Percentiles rank a stretch among this genome's conserved stretches.
Conservation (phyloP, 2,329 filamentous ascomycete species). For the Colletotrichum tamarilloi region DNA sequence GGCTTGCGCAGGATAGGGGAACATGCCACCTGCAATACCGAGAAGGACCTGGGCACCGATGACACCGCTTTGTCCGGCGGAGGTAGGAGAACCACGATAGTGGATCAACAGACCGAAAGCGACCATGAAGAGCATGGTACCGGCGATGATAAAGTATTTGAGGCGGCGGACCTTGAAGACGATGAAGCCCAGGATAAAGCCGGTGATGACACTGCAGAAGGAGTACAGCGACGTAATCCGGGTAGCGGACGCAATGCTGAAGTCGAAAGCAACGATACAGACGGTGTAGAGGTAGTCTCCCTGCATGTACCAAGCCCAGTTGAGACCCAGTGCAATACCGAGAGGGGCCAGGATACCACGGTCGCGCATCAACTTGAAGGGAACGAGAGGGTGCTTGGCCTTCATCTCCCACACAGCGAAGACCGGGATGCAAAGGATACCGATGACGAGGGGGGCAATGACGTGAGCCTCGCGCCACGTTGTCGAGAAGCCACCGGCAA, state of each 20-base stretch:
- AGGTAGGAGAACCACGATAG: slow-evolving; percentile 64
- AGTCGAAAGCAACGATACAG: slow-evolving; percentile 70
- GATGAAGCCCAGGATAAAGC: slow-evolving; percentile 65
- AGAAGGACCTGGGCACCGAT: slow-evolving; percentile 72
- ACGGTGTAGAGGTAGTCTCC: slow-evolving; percentile 74
- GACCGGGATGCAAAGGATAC: slow-evolving; percentile 59
- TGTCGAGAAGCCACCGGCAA: slow-evolving; percentile 54
- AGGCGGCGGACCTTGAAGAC: slow-evolving; percentile 68
- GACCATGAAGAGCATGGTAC: slow-evolving; percentile 71
- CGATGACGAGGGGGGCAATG: slow-evolving; percentile 57
- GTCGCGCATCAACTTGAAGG: slow-evolving; percentile 70
- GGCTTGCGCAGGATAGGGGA: slow-evolving; percentile 62
- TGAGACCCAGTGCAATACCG: slow-evolving; percentile 66
- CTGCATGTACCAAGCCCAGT: slow-evolving; percentile 72
- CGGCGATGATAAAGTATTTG: slow-evolving; percentile 72
- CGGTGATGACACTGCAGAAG: slow-evolving; percentile 67
- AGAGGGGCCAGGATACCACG: slow-evolving; percentile 73
- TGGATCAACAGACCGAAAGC: slow-evolving; percentile 73
- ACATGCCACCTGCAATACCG: slow-evolving; percentile 72
- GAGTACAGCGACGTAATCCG: slow-evolving; percentile 70
- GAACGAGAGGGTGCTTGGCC: slow-evolving; percentile 65
- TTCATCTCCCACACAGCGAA: slow-evolving; percentile 62
- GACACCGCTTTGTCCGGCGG: slow-evolving; percentile 62
- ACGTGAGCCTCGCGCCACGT: slow-evolving; percentile 52
- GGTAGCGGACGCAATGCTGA: slow-evolving; percentile 65